Percentiles rank a stretch among this genome's conserved stretches.
Conservation (phyloP, 2,329 filamentous ascomycete genomes). For the Passalora sequoiae region DNA sequence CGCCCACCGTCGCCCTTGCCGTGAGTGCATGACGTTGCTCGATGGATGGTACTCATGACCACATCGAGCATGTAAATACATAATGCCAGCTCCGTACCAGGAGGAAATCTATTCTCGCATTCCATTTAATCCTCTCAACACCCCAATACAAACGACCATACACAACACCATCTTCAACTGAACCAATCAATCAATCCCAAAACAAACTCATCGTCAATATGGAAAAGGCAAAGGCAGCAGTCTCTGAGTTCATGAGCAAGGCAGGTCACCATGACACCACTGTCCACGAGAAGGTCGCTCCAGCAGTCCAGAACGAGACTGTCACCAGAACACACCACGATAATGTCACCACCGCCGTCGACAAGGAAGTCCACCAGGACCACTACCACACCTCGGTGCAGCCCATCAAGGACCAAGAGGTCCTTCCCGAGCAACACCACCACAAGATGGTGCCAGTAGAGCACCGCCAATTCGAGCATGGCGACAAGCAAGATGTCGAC, state of each 20-base stretch:
- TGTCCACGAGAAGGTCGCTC: conserved; percentile 60
- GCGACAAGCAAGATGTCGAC: conserved; percentile 48
- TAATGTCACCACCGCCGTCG: conserved; percentile 28
- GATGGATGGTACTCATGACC: background rate
- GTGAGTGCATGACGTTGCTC: background rate
- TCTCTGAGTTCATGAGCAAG: conserved; percentile 55
- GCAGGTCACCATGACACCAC: conserved; percentile 63
- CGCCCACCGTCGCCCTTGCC: background rate
- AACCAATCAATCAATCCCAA: conserved; percentile 4
- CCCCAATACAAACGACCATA: background rate
- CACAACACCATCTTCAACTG: conserved; percentile 5
- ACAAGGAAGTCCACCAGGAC: conserved; percentile 66
- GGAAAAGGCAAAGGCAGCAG: conserved; percentile 61
- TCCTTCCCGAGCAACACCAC: conserved; percentile 57
- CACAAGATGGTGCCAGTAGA: conserved; percentile 56
- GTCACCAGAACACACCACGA: conserved; percentile 49
- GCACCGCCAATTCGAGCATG: conserved; percentile 58
- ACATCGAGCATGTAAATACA: conserved; percentile 4
- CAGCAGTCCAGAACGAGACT: conserved; percentile 48
- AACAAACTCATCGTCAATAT: conserved; percentile 39
- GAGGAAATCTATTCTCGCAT: background rate
- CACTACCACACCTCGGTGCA: conserved; percentile 68
- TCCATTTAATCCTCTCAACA: background rate
- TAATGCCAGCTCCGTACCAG: background rate
- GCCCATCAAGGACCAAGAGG: conserved; percentile 54